Evolutionary conservation across 257 asterid species (phyloP).

Genomic region (Cordia subcordata): DNA sequence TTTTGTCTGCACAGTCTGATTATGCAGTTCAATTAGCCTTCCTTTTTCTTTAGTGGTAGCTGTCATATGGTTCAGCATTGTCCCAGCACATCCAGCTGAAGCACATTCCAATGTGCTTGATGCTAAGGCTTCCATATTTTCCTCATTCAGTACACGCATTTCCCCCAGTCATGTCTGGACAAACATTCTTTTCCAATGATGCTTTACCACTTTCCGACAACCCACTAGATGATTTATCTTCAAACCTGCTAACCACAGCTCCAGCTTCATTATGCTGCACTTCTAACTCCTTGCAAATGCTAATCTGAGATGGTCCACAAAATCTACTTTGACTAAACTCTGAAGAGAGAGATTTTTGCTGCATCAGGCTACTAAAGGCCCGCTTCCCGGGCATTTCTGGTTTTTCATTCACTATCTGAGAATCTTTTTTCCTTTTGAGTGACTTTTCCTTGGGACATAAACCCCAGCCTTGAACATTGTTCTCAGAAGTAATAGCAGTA

Average conservation of each 20-base stretch:
- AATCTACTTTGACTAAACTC: not conserved
- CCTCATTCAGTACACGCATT: not conserved
- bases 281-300: not conserved
- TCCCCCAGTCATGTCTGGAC: not conserved
- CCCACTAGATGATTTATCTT: not conserved
- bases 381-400: not conserved
- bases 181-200: not conserved
- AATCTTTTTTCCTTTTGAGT: not conserved
- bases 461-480: not conserved
- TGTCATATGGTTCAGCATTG: too few relatives aligned
- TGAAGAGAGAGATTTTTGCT: not conserved
- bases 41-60: too few relatives aligned
- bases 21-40: too few relatives aligned
- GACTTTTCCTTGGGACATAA: not conserved
- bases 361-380: not conserved
- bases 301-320: not conserved
- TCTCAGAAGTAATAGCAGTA: not conserved
- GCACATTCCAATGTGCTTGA: too few relatives aligned
- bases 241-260: not conserved
- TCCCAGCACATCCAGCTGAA: not conserved
- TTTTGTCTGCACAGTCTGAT: too few relatives aligned
- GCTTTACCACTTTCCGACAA: not conserved
- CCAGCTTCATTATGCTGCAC: not conserved
- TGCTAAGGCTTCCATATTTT: too few relatives aligned
- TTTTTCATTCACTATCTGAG: not conserved